Conservation (phyloP, 768 basidiomycete species). For the Hericium rajendrae region DNA sequence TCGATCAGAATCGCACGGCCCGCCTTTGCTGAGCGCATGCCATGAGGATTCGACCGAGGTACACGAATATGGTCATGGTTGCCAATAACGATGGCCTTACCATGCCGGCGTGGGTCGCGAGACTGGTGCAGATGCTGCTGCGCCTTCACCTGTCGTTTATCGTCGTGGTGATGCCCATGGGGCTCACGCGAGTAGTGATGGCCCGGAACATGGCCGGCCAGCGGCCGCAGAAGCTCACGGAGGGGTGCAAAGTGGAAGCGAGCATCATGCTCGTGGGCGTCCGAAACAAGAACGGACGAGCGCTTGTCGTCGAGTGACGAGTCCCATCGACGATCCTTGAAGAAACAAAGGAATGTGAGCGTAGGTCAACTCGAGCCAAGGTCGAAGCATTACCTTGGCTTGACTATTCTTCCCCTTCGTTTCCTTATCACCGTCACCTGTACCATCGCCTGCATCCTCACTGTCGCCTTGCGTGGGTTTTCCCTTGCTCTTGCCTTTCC, state of each 20-base stretch:
- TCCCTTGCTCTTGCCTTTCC: neutral
- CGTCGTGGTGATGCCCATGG: neutral
- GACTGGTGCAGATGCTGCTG: constrained; percentile 4
- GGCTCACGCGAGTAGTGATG: neutral
- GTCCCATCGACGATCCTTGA: constrained; percentile 4
- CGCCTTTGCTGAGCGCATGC: neutral
- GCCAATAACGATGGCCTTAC: constrained; percentile 17
- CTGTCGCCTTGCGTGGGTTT: constrained; percentile 1
- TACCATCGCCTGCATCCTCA: neutral
- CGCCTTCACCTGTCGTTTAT: neutral
- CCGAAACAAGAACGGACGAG: neutral
- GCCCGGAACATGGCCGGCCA: no score
- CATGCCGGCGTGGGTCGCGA: constrained; percentile 10
- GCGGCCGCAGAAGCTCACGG: neutral
- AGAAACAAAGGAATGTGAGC: constrained; percentile 11
- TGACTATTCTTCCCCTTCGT: constrained; percentile 4
- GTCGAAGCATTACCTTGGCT: constrained; percentile 3
- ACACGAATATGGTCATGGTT: constrained; percentile 15
- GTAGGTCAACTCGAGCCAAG: constrained; percentile 6
- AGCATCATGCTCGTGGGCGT: neutral
- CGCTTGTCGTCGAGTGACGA: constrained; percentile 13
- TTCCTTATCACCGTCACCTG: neutral
- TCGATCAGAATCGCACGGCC: constrained; percentile 9
- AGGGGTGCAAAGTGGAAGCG: neutral
- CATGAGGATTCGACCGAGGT: no score